A percentile compares a stretch with the other conserved stretches of the same genome.
phyloP scores from a whole-genome alignment of 306 rosid genomes.

The Prinsepia uniflora region DNA sequence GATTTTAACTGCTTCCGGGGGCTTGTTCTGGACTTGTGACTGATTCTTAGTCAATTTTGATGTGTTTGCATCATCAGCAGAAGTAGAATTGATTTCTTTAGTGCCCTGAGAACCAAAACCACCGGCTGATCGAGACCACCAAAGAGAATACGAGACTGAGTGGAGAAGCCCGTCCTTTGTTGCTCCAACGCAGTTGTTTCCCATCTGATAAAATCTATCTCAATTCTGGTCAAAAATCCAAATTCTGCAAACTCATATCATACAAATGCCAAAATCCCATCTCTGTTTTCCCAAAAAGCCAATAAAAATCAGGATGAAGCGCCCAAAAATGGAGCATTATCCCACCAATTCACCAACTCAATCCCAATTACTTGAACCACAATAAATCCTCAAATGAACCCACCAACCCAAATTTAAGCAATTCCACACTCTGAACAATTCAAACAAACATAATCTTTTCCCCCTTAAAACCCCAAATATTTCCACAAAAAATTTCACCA shows the following conservation, averaged over 20 bases:
- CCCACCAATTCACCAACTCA: conserved; percentile 1
- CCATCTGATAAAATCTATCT: conserved; percentile 44
- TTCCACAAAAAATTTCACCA: neutral
- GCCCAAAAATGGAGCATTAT: neutral
- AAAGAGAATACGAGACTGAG: conserved; percentile 33
- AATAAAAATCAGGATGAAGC: neutral
- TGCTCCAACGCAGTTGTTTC: conserved; percentile 69
- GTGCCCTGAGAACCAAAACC: conserved; percentile 12
- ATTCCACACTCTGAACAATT: neutral
- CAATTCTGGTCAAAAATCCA: conserved; percentile 8
- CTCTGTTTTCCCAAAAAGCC: conserved; percentile 7
- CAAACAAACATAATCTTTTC: neutral
- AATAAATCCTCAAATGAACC: neutral
- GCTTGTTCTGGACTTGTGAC: conserved; percentile 33
- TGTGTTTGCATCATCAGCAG: neutral
- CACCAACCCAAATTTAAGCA: neutral
- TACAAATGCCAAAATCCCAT: conserved; percentile 4
- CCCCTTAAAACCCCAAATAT: neutral
- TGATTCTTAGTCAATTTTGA: conserved; percentile 8
- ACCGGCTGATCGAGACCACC: conserved; percentile 40
- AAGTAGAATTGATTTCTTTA: conserved; percentile 4
- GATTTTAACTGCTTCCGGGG: conserved; percentile 53
- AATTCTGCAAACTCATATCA: conserved; percentile 9
- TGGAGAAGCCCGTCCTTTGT: conserved; percentile 26
- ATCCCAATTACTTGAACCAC: neutral